Percentiles rank a stretch among this genome's conserved stretches.
Evolutionary conservation across 345 rosid genomes (phyloP).

Genomic region (Acer saccharum): DNA sequence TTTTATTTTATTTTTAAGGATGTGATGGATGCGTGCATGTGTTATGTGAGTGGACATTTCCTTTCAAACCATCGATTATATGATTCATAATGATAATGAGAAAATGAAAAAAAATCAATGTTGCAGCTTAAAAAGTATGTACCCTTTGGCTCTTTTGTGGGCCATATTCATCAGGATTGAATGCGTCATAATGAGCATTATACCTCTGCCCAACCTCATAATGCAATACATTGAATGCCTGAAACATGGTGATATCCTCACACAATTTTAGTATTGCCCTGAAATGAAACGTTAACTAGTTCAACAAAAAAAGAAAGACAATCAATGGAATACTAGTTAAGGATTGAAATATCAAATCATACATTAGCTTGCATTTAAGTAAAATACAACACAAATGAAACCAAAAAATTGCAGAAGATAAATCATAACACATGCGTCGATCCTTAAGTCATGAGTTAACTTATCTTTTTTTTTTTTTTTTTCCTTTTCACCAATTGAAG

Average conservation of each 20-base stretch:
- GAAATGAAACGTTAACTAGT: slow-evolving; percentile 38
- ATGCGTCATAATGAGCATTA: slow-evolving; percentile 87
- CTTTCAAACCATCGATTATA: neutral
- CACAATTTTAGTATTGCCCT: slow-evolving; percentile 36
- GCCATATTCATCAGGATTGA: slow-evolving; percentile 77
- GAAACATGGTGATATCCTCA: slow-evolving; percentile 49
- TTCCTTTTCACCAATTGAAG: no score
- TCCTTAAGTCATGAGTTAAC: neutral
- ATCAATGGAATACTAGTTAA: neutral
- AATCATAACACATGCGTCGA: neutral
- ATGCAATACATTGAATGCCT: slow-evolving; percentile 86
- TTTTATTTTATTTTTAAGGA: neutral
- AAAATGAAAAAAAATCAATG: neutral
- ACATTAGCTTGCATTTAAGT: no score
- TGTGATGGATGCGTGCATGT: neutral
- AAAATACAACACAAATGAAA: no score
- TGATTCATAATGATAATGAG: neutral
- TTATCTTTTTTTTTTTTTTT: no score
- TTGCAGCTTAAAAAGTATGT: slow-evolving; percentile 10
- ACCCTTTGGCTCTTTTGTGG: slow-evolving; percentile 68
- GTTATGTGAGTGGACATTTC: neutral
- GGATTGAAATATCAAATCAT: no score
- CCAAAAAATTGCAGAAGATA: no score
- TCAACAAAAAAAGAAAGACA: slow-evolving; percentile 24
- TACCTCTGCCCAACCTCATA: slow-evolving; percentile 91